These are phyloP conservation scores for Pelargonium citronellum DNA, from an alignment of 441 rosid genomes.

Conservation along the genomic window DNA sequence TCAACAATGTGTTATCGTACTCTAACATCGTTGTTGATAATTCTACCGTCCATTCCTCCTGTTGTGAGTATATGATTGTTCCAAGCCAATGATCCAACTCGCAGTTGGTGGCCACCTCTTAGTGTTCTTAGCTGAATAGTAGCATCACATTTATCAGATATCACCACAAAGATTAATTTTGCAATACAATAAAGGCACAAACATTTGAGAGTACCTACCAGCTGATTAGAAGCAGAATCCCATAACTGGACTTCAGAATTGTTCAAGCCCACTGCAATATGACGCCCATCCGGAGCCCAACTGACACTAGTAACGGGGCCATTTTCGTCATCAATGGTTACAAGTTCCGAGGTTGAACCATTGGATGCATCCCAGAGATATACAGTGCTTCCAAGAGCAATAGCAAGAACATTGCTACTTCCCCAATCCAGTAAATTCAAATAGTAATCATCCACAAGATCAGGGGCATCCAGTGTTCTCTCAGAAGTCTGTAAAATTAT, in stretches of 20 bases:
- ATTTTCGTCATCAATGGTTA: constrained; percentile 47
- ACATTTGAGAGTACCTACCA: constrained; percentile 21
- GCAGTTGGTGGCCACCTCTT: constrained; percentile 32
- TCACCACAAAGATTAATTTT: background rate
- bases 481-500: constrained; percentile 41
- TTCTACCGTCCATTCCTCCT: constrained; percentile 37
- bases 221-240: constrained; percentile 44
- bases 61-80: constrained; percentile 37
- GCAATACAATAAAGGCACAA: background rate
- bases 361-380: constrained; percentile 63
- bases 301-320: constrained; percentile 73
- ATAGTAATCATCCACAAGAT: constrained; percentile 61
- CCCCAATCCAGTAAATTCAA: constrained; percentile 77
- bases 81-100: constrained; percentile 50
- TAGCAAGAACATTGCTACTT: constrained; percentile 55
- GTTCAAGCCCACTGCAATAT: constrained; percentile 59
- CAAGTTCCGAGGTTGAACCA: constrained; percentile 58
- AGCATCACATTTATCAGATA: background rate
- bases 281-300: constrained; percentile 80
- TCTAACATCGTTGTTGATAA: constrained; percentile 41
- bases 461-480: constrained; percentile 73
- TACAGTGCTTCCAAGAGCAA: constrained; percentile 56
- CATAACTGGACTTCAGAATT: constrained; percentile 65
- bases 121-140: constrained; percentile 32
- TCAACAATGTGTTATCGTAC: constrained; percentile 41